Evolutionary conservation across 371 early-diverging fungal species (phyloP), one percentile per base, ranked within the genome.

Genomic region (Mucor irregularis): DNA sequence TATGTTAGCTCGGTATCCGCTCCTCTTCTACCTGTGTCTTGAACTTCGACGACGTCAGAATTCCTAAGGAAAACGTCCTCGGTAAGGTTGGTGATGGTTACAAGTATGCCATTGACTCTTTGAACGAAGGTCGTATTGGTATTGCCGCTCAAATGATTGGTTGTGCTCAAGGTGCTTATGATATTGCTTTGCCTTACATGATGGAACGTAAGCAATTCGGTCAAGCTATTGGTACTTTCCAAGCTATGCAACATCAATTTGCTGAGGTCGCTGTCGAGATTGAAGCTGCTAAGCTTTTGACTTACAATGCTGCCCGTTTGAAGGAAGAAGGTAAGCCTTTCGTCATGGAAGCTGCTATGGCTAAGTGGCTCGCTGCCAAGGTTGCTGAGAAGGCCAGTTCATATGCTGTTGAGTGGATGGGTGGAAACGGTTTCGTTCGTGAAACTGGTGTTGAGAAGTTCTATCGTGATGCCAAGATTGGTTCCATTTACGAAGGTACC

Each of bases 131-230:
- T 17, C 91, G 99, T 72, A 94, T 98, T 47, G 99, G 99, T 62
- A 97, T 97, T 75, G 95, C 97, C 29, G 96, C 97, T 25, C 97
- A 97, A 74, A 97, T 97, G 98, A 73, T 96, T 44, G 98, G 98
- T 38, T 74, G 94, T 53, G 97, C 98, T 10, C 97, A 97, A 73
- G 99, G 99, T 24, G 97, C 89, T 19, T 91, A 87, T 53, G 96
- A 97, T 72, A 70, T 80, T 54, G 90, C 94, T 10, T 56, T 97
- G 62, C 95, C 94, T 17, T 98, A 98, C 73, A 80, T 92, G 69
- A 91, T 92, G 80, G 47, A 98, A 78, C 86, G 99, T 56, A 94
- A 96, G 85, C 96, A 96, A 84, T 98, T 98, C 66, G 93, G 94
- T 17, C 57, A 82, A 45, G 58, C 62, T 19, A 92, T 98, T 46